Evolutionary conservation across 768 basidiomycete species (phyloP), one percentile per base, ranked within the genome.

Genomic region (Calocera cornea): DNA sequence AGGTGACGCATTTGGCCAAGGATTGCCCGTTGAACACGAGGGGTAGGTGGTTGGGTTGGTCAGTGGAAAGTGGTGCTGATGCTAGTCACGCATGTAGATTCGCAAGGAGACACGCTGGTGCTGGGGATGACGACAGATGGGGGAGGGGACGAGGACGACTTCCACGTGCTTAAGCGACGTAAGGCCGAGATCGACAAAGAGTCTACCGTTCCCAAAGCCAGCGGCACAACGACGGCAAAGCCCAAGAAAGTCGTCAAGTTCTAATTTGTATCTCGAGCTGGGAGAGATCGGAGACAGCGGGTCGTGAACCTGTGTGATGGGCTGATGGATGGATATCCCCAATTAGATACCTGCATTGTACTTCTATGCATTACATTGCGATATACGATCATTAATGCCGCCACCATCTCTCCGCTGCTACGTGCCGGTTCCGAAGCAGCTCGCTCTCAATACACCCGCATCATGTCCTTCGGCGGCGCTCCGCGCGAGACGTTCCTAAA

Each of bases 141-240:
- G 41, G 85, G 83, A 0, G 92, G 92, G 27, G 95, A 97, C 74
- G 95, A 97, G 75, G 95, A 97, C 73, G 95, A 97, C 74, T 97
- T 95, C 77, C 93, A 94, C 75, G 80, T 80, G 0, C 82, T 93
- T 75, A 87, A 87, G 74, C 83, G 92, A 49, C 82, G 78, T 65
- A 83, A 80, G 50, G 77, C 75, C 11, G 85, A 87, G 68, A 79
- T 90, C 0, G 84, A 88, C 33, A 80, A 76, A 33, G 83, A 87
- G 72, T 84, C 82, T 71, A 75, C 68, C 54, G 54, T 69, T 64
- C 68, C 73, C 27, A 74, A 70, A 31, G 14, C 31, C 31, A 19
- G 31, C 22, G 54, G 16, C 2, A 22, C 27, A 31, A 2, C 44
- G 7, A 10, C 22, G 5, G 10, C 24, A 22, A 60, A 60, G 19